phyloP scores from a whole-genome alignment of 2,329 filamentous ascomycete species.

The Talaromyces verruculosus region DNA sequence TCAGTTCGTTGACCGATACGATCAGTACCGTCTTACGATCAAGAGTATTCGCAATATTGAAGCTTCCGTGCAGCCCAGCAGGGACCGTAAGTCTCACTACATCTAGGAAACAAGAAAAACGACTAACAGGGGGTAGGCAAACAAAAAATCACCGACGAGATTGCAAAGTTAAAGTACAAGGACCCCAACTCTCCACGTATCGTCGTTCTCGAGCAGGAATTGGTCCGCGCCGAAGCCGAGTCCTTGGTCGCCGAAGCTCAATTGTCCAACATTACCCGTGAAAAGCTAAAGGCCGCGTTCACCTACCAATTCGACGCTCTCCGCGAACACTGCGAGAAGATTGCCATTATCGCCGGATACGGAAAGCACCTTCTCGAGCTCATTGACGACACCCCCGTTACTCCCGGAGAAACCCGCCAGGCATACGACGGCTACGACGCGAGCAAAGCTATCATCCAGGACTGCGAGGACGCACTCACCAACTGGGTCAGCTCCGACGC shows the following conservation, averaged over 20 bases:
- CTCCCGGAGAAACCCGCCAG: slow-evolving; percentile 90
- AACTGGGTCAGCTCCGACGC: slow-evolving; percentile 95
- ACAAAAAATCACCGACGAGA: slow-evolving; percentile 98
- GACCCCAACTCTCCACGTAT: slow-evolving; percentile 98
- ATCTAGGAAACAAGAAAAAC: background rate
- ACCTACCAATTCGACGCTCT: slow-evolving; percentile 97
- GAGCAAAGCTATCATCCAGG: slow-evolving; percentile 97
- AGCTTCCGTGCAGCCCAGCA: slow-evolving; percentile 94
- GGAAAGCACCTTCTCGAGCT: slow-evolving; percentile 98
- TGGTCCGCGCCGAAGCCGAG: slow-evolving; percentile 96
- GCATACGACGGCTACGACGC: slow-evolving; percentile 98
- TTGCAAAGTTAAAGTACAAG: slow-evolving; percentile 99
- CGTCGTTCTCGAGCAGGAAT: slow-evolving; percentile 95
- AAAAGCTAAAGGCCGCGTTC: slow-evolving; percentile 98
- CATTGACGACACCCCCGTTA: slow-evolving; percentile 94
- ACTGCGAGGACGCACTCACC: slow-evolving; percentile 94
- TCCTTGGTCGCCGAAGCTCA: slow-evolving; percentile 98
- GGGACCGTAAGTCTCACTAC: slow-evolving; percentile 70
- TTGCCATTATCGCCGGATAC: slow-evolving; percentile 95
- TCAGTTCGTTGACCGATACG: slow-evolving; percentile 97
- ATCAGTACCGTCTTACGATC: slow-evolving; percentile 98
- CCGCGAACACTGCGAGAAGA: slow-evolving; percentile 95
- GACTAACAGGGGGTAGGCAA: slow-evolving; percentile 63
- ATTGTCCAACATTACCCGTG: slow-evolving; percentile 97
- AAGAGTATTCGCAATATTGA: slow-evolving; percentile 99